Evolutionary conservation across 495 filamentous ascomycete species (phyloP).

Genomic region (Annulohypoxylon stygium): DNA sequence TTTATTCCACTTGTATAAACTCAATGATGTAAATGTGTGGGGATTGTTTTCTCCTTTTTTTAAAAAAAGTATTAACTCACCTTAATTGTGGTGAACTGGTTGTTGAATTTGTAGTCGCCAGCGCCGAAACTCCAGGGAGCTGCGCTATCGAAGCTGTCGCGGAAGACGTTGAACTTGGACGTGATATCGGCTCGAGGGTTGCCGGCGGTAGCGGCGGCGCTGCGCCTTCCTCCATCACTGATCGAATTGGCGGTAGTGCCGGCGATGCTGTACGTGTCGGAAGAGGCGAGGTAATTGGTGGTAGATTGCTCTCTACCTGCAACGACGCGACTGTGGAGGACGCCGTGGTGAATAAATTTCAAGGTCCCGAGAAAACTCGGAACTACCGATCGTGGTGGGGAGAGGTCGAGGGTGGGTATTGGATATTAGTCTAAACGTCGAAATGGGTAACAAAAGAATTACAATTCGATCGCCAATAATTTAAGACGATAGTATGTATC

Average conservation of each 20-base stretch:
- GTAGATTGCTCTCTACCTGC: conserved; percentile 41
- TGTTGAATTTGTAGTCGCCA: conserved; percentile 72
- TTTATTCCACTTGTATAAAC: not conserved
- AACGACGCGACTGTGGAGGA: conserved; percentile 40
- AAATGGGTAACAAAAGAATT: conserved; percentile 9
- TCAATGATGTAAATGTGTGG: conserved; percentile 10
- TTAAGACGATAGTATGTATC: not conserved
- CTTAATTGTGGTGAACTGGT: conserved; percentile 73
- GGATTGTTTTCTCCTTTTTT: not conserved
- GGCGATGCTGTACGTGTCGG: conserved; percentile 44
- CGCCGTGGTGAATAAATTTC: conserved; percentile 42
- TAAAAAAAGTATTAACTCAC: conserved; percentile 58
- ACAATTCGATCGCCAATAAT: conserved; percentile 28
- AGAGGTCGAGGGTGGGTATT: conserved; percentile 27
- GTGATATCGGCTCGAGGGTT: conserved; percentile 60
- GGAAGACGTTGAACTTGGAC: conserved; percentile 65
- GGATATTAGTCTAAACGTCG: not conserved
- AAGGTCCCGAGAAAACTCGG: conserved; percentile 46
- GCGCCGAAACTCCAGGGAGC: conserved; percentile 71
- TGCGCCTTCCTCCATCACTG: conserved; percentile 58
- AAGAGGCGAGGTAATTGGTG: conserved; percentile 38
- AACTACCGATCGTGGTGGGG: conserved; percentile 34
- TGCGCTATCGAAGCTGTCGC: conserved; percentile 59
- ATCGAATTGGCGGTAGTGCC: conserved; percentile 41
- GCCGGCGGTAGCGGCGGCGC: conserved; percentile 55